Conservation (phyloP, 768 basidiomycete genomes). For the Kwoniella europaea region DNA sequence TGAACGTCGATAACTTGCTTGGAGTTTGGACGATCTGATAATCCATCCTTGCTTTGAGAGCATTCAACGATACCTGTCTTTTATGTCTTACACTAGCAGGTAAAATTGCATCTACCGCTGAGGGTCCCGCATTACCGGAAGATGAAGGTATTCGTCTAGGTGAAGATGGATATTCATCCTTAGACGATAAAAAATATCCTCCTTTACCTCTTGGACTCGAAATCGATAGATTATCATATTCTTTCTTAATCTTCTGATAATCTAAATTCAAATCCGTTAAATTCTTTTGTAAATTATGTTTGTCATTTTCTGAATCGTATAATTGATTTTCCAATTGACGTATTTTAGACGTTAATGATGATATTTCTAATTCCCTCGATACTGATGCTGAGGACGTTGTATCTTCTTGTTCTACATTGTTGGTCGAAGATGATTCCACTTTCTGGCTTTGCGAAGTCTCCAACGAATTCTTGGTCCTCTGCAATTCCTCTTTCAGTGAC, state of each 20-base stretch:
- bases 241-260: constrained; percentile 18
- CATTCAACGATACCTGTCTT: constrained; percentile 52
- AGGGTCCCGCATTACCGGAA: not conserved
- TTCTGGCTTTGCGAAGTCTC: not conserved
- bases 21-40: constrained; percentile 14
- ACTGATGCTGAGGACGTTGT: not conserved
- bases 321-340: constrained; percentile 38
- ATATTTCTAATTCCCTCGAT: constrained; percentile 32
- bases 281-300: constrained; percentile 48
- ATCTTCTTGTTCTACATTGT: not conserved
- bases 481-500: constrained; percentile 4
- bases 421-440: too few relatives aligned
- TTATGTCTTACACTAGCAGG: constrained; percentile 53
- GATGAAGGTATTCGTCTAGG: constrained; percentile 4
- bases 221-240: constrained; percentile 27
- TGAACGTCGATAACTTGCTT: constrained; percentile 6
- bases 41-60: constrained; percentile 56
- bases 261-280: constrained; percentile 44
- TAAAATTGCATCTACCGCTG: constrained; percentile 47
- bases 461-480: not conserved
- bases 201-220: constrained; percentile 12
- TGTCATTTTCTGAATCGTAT: constrained; percentile 37
- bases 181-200: constrained; percentile 30
- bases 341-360: constrained; percentile 33
- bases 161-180: constrained; percentile 14